These are phyloP conservation scores for Leccinum colubrinum DNA, from an alignment of 1,284 basidiomycete genomes.

Conservation along the genomic window DNA sequence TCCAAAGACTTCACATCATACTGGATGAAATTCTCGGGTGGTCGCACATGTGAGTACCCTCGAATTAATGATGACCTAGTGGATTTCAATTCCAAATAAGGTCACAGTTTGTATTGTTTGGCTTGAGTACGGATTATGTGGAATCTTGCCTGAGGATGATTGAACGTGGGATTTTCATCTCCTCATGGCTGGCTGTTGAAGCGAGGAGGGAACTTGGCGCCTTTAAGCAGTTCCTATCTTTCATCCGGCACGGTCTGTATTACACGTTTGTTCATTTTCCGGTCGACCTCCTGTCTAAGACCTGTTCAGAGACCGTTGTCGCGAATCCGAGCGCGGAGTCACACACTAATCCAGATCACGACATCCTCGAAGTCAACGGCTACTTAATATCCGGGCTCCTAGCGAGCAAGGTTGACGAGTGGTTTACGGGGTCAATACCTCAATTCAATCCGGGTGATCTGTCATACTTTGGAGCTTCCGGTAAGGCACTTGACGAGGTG, in stretches of 20 bases:
- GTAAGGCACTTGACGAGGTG: conserved; percentile 39
- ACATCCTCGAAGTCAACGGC: conserved; percentile 76
- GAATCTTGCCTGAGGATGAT: conserved; percentile 49
- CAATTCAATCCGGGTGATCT: conserved; percentile 55
- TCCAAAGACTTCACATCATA: conserved; percentile 71
- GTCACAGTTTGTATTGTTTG: conserved; percentile 50
- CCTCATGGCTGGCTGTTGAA: conserved; percentile 64
- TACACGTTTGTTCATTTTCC: conserved; percentile 16
- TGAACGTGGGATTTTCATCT: conserved; percentile 56
- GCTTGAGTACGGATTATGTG: conserved; percentile 50
- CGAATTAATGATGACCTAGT: conserved; percentile 8
- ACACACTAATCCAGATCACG: conserved; percentile 55
- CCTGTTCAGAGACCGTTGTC: conserved; percentile 34
- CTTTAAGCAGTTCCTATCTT: conserved; percentile 77
- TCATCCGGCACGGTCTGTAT: conserved; percentile 67
- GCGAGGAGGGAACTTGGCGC: conserved; percentile 64
- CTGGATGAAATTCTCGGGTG: conserved; percentile 75
- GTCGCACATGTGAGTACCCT: conserved; percentile 60
- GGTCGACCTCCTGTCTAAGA: conserved; percentile 17
- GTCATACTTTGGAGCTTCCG: conserved; percentile 41
- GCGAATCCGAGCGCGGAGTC: conserved; percentile 46
- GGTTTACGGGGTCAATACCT: conserved; percentile 69
- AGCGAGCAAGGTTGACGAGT: conserved; percentile 68
- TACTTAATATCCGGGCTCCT: conserved; percentile 72
- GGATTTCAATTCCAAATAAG: conserved; percentile 33